A percentile compares a stretch with the other conserved stretches of the same genome.
These are phyloP conservation scores for Oryza australiensis DNA, from an alignment of 176 grass and related monocot genomes.

Conservation along the genomic window DNA sequence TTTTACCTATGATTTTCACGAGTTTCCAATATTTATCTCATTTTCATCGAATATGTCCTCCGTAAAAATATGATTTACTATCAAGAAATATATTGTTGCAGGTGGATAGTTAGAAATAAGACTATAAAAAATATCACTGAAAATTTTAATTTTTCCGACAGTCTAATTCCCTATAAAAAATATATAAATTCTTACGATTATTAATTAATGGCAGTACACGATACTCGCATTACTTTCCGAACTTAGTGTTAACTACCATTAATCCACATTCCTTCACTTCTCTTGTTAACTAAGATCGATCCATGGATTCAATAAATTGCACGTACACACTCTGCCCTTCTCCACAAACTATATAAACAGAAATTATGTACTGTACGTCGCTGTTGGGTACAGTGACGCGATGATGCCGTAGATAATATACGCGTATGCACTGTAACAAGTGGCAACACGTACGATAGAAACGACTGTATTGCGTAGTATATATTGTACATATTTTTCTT, in stretches of 20 bases:
- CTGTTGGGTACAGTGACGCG: not conserved
- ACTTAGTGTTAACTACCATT: not conserved
- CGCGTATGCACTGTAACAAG: not conserved
- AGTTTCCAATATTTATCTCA: too few relatives aligned
- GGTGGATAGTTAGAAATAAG: too few relatives aligned
- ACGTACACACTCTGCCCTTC: not conserved
- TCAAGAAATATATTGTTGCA: too few relatives aligned
- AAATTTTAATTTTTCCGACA: too few relatives aligned
- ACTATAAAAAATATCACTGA: too few relatives aligned
- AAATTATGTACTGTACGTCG: not conserved
- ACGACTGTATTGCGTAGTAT: not conserved
- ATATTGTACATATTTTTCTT: not conserved
- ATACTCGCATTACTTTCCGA: too few relatives aligned
- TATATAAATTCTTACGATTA: too few relatives aligned
- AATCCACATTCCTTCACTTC: not conserved
- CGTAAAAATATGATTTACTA: too few relatives aligned
- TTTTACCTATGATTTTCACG: too few relatives aligned
- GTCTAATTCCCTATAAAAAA: too few relatives aligned
- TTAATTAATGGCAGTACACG: too few relatives aligned
- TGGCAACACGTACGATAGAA: not conserved
- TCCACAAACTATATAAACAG: not conserved
- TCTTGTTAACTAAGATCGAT: not conserved
- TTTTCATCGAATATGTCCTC: too few relatives aligned
- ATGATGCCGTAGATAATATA: not conserved
- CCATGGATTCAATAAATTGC: not conserved